Conservation (phyloP, 2,329 filamentous ascomycete species). For the Dactylellina leptospora region DNA sequence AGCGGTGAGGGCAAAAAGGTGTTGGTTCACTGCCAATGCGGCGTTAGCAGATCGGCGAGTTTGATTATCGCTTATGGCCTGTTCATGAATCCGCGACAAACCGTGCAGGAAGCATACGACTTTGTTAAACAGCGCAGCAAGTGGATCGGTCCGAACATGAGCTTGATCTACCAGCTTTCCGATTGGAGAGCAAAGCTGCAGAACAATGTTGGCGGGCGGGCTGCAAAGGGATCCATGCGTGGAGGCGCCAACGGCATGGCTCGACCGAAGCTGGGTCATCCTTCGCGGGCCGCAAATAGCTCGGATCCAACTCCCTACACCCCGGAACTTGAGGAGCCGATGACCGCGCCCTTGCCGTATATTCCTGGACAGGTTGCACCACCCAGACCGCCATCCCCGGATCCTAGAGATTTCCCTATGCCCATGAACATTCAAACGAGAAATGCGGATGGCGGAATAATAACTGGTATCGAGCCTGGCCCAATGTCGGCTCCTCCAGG, state of each 20-base stretch:
- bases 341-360: constrained; percentile 69
- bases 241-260: constrained; percentile 44
- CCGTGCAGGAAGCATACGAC: constrained; percentile 83
- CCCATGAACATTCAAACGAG: constrained; percentile 56
- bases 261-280: constrained; percentile 49
- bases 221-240: constrained; percentile 46
- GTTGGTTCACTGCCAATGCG: constrained; percentile 84
- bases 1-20: constrained; percentile 79
- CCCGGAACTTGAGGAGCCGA: constrained; percentile 65
- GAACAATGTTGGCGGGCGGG: constrained; percentile 52
- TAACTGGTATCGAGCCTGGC: constrained; percentile 66
- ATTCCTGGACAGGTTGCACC: constrained; percentile 61
- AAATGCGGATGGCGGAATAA: constrained; percentile 57
- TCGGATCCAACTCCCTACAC: constrained; percentile 63
- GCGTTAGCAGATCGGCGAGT: constrained; percentile 83
- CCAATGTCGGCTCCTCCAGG: constrained; percentile 71
- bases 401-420: constrained; percentile 56
- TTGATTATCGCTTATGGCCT: constrained; percentile 86
- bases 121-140: constrained; percentile 80
- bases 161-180: constrained; percentile 81
- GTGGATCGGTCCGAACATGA: constrained; percentile 94
- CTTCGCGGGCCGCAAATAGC: constrained; percentile 51
- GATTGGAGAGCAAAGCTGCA: constrained; percentile 57
- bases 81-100: constrained; percentile 78
- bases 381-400: constrained; percentile 60